Percentiles rank a stretch among this genome's conserved stretches.
phyloP scores from a whole-genome alignment of 2,329 filamentous ascomycete species.

The Alternaria angustiovoidea region DNA sequence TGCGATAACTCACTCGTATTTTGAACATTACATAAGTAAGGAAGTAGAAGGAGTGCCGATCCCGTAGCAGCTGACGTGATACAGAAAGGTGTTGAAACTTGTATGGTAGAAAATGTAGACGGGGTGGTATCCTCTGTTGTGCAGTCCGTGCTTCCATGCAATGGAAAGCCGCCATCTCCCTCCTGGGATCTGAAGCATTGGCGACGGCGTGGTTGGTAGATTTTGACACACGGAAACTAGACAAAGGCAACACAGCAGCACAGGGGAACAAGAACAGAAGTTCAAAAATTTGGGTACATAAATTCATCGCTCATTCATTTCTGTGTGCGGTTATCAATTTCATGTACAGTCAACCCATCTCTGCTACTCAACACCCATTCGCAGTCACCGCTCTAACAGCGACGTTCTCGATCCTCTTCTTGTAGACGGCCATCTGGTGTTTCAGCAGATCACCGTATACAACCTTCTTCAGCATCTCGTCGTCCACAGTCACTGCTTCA shows the following conservation, averaged over 20 bases:
- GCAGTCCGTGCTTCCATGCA: too few species aligned
- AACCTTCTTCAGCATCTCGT: slow-evolving; percentile 72
- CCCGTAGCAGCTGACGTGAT: too few species aligned
- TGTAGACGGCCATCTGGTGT: slow-evolving; percentile 83
- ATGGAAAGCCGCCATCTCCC: not conserved
- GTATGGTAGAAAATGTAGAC: not conserved
- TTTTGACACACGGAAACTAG: not conserved
- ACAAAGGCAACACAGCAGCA: not conserved
- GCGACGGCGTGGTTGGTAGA: not conserved
- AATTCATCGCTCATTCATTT: slow-evolving; percentile 8
- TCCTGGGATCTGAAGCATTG: not conserved
- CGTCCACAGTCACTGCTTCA: slow-evolving; percentile 72
- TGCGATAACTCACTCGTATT: too few species aligned
- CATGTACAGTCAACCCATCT: not conserved
- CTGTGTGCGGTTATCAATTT: slow-evolving; percentile 7
- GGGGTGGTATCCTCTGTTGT: too few species aligned
- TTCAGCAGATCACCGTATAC: slow-evolving; percentile 84
- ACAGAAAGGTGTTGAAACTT: too few species aligned
- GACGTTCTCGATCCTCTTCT: slow-evolving; percentile 72
- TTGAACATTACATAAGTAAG: too few species aligned
- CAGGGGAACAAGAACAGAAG: not conserved
- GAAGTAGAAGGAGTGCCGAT: too few species aligned
- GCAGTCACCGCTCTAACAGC: slow-evolving; percentile 73
- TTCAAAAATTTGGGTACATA: not conserved
- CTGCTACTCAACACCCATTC: slow-evolving; percentile 28